These are phyloP conservation scores for Aulographum hederae DNA, from an alignment of 2,329 filamentous ascomycete genomes.

Conservation along the genomic window DNA sequence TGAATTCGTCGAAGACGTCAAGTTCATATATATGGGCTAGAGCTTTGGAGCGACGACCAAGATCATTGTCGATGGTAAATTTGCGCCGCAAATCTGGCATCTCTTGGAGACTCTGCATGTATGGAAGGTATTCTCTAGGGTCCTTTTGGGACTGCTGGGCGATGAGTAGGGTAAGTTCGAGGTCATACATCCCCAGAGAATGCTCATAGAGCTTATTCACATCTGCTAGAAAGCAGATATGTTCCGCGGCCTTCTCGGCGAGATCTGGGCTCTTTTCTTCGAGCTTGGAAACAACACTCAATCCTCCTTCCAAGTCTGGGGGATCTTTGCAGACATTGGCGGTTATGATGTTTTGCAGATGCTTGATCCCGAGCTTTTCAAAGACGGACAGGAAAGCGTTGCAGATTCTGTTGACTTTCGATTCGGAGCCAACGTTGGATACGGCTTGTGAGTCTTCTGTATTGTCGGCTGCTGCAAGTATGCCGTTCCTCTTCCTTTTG, in stretches of 20 bases:
- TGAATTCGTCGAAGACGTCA: slow-evolving; percentile 58
- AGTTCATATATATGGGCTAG: slow-evolving; percentile 57
- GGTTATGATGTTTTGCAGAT: slow-evolving; percentile 81
- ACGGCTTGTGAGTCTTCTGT: background rate
- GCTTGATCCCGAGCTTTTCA: slow-evolving; percentile 39
- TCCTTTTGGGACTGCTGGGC: slow-evolving; percentile 95
- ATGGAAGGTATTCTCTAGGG: slow-evolving; percentile 85
- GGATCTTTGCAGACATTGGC: slow-evolving; percentile 87
- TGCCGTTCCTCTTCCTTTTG: too few relatives aligned
- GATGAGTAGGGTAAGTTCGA: slow-evolving; percentile 75
- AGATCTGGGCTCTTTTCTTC: slow-evolving; percentile 45
- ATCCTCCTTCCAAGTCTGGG: slow-evolving; percentile 71
- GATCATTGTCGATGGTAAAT: slow-evolving; percentile 78
- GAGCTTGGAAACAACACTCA: slow-evolving; percentile 60
- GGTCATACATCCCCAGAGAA: slow-evolving; percentile 75
- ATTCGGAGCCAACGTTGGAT: slow-evolving; percentile 6
- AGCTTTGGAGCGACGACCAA: slow-evolving; percentile 60
- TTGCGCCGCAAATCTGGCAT: slow-evolving; percentile 51
- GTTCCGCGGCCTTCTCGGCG: slow-evolving; percentile 79
- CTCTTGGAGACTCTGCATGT: slow-evolving; percentile 71
- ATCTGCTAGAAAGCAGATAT: slow-evolving; percentile 94
- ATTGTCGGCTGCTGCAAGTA: background rate
- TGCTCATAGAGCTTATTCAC: slow-evolving; percentile 83
- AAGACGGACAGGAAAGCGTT: slow-evolving; percentile 62
- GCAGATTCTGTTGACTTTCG: slow-evolving; percentile 77